Conservation (phyloP, 257 asterid genomes). For the Salvia miltiorrhiza region DNA sequence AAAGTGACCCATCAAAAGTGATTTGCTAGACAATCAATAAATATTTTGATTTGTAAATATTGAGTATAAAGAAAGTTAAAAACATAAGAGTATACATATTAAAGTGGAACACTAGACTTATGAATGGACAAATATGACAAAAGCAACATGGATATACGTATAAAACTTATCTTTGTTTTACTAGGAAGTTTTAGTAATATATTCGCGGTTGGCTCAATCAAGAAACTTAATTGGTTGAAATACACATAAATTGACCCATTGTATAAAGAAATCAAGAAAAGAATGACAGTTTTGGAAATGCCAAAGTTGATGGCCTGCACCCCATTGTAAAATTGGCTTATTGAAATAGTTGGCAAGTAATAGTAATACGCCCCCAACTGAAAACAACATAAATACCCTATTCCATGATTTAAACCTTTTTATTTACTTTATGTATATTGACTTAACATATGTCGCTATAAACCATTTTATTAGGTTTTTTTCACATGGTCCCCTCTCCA, state of each 20-base stretch:
- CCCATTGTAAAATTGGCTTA: not conserved
- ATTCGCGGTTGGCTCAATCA: not conserved
- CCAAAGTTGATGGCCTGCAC: constrained; percentile 14
- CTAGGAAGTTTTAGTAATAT: not conserved
- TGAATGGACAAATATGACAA: no score
- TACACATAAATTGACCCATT: not conserved
- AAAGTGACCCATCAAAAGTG: no score
- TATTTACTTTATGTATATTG: not conserved
- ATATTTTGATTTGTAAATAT: no score
- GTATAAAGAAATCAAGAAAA: not conserved
- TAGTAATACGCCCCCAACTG: not conserved
- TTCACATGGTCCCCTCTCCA: not conserved
- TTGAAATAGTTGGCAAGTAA: not conserved
- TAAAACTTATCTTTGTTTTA: not conserved
- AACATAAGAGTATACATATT: no score
- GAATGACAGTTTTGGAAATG: not conserved
- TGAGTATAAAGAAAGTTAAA: no score
- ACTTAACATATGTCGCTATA: constrained; percentile 17
- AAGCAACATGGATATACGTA: no score
- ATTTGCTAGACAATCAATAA: no score
- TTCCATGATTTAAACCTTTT: not conserved
- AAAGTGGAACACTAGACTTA: no score
- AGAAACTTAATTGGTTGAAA: not conserved
- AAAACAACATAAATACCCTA: constrained; percentile 17
- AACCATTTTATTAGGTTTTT: constrained; percentile 9